Evolutionary conservation across 345 rosid genomes (phyloP), one percentile per base, ranked within the genome.

Genomic region (Syzygium grande): DNA sequence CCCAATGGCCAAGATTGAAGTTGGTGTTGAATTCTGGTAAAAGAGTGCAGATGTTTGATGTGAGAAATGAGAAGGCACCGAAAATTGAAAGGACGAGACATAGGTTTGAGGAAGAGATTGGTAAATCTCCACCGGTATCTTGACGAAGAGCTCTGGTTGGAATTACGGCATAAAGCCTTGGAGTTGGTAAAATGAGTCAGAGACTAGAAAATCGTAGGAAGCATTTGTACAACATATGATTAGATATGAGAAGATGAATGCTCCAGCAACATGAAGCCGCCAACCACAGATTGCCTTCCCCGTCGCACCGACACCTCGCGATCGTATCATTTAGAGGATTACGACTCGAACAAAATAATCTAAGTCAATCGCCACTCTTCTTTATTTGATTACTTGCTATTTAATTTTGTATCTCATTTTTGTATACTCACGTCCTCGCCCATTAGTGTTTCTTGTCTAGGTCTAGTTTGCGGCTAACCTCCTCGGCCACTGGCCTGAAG

Each of bases 161-260:
- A 96, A 91, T 84, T 97, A 90, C 92, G 95, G 78, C 94, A 93
- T 93, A 94, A 92, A 93, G 99, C 96, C 90, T 94, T 51, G 52
- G 52, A 51, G 12, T 89, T 97, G 89, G 89, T 91, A 94, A 80
- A 98, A 97, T 21, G 96, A 97, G 85, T 91, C 38, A 94, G 97
- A 38, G 41, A 89, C 89, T 97, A 92, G 98, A 95, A 89, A 97
- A 96, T 89, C 95, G 97, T 85, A 94, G 89, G 38, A 34, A 90
- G 94, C 98, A 87, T 97, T 96, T 93, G 99, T 98, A 34, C 85
- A 96, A 97, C 90, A 94, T 97, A 91, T 97, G 95, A 97, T 95
- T 98, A 8, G 98, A 96, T 89, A 95, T 92, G 55, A 16, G 55
- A 21, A 15, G 17, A 52, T 15, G 55, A 52, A 52, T 15, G 55